These are phyloP conservation scores for Dothistroma pini DNA, from an alignment of 2,329 filamentous ascomycete species.

Conservation along the genomic window DNA sequence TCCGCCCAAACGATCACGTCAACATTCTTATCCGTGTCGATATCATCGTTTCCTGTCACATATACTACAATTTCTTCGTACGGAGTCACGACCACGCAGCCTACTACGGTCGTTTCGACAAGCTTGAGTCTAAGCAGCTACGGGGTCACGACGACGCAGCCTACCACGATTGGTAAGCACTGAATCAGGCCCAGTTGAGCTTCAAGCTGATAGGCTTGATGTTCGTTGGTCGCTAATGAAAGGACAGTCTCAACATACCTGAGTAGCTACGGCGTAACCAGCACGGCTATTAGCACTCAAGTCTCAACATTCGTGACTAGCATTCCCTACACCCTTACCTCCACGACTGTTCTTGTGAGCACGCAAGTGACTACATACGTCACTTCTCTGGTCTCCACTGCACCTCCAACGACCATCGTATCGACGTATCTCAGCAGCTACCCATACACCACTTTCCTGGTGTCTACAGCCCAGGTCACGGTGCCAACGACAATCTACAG, in stretches of 20 bases:
- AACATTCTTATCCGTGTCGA: background rate
- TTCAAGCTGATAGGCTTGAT: background rate
- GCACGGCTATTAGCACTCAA: background rate
- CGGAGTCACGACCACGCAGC: background rate
- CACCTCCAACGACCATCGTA: background rate
- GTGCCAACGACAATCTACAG: background rate
- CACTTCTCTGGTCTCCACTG: background rate
- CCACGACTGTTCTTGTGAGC: background rate
- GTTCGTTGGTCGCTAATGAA: background rate
- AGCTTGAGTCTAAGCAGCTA: background rate
- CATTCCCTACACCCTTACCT: background rate
- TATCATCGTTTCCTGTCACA: background rate
- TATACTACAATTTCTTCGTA: background rate
- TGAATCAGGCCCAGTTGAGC: background rate
- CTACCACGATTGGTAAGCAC: background rate
- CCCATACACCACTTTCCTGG: background rate
- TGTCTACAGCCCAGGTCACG: background rate
- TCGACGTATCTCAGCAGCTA: background rate
- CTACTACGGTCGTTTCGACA: background rate
- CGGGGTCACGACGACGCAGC: background rate
- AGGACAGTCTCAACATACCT: background rate
- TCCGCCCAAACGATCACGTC: background rate
- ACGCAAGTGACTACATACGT: background rate
- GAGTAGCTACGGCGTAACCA: background rate
- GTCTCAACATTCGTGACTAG: background rate